phyloP scores from a whole-genome alignment of 768 basidiomycete species.

The Lyophyllum shimeji region DNA sequence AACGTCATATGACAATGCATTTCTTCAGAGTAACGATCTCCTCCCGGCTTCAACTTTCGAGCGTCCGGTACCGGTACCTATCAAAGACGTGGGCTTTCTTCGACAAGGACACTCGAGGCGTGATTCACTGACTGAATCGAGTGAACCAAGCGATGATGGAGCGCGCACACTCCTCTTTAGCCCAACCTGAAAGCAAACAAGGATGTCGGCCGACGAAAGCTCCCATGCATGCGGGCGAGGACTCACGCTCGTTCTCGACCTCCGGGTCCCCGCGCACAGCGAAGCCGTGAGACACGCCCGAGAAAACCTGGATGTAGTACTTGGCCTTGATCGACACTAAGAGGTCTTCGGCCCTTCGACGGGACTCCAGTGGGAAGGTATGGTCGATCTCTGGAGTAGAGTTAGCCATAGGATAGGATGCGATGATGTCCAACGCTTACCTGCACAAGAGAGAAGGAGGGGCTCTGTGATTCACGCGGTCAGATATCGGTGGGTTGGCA shows the following conservation, averaged over 20 bases:
- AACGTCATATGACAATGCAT: no score
- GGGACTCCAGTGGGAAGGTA: slow-evolving; percentile 51
- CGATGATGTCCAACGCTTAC: slow-evolving; percentile 23
- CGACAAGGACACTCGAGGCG: no score
- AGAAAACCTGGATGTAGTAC: slow-evolving; percentile 61
- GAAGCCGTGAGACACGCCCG: slow-evolving; percentile 49
- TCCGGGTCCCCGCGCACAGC: slow-evolving; percentile 45
- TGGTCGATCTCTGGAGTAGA: slow-evolving; percentile 45
- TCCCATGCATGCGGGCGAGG: background rate
- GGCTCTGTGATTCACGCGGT: slow-evolving; percentile 37
- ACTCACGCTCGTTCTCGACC: slow-evolving; percentile 39
- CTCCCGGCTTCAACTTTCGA: no score
- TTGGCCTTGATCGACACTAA: slow-evolving; percentile 47
- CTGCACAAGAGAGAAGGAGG: slow-evolving; percentile 54
- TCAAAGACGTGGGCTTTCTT: no score
- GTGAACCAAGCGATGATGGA: slow-evolving; percentile 52
- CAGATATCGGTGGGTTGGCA: background rate
- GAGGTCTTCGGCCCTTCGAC: slow-evolving; percentile 57
- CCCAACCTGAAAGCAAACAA: slow-evolving; percentile 44
- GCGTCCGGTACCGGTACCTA: no score
- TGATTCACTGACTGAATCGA: slow-evolving; percentile 31
- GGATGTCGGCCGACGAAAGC: background rate
- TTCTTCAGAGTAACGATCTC: no score
- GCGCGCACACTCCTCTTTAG: slow-evolving; percentile 57
- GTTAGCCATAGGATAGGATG: background rate